Base-by-base conservation (phyloP, 73 alveolate species). In the Tetrahymena thermophila region DNA sequence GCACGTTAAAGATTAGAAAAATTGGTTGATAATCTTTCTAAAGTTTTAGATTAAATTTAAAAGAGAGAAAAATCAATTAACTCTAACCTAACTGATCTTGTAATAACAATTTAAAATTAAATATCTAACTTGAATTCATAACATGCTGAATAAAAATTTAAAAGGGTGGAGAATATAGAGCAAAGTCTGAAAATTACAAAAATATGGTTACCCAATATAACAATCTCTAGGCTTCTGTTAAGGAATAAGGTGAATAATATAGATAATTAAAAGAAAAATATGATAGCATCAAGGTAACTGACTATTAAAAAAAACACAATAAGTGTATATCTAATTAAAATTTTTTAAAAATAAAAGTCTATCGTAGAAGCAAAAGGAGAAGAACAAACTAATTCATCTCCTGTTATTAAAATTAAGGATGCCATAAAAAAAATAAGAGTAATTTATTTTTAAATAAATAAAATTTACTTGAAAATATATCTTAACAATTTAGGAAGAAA, bases 61-160 rank as follows among this genome's bases (percentile, higher is more conserved):
- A 95, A 95, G 56, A 95, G 97, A 55, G 97, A 95, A 95, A 43
- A 85, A 43, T 85, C 93, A 85, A 95, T 95, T 15, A 95, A 95
- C 84, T 94, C 93, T 15, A 85, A 85, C 85, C 55, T 95, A 93
- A 95, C 56, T 85, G 97, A 19, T n/a, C 37, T 71, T 28, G 89
- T 71, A 71, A 25, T 4, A 1, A 71, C 5, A 23, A 16, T 71
- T 71, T 28, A 3, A 11, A n/a, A n/a, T n/a, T n/a, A n/a, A 25
- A 4, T 23, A 13, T n/a, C 31, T n/a, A 71, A n/a, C 37, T n/a
- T 0, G 31, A 71, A 28, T 71, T 40, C 10, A 40, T 40, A 40
- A 4, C 10, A 8, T 8, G 6, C 9, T 71, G 5, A 71, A 25
- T 19, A 71, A 71, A 19, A 0, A 71, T 19, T 28, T 0, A 17